Base-by-base conservation (phyloP, 1,284 basidiomycete species). In the Phylloporus sp. region DNA sequence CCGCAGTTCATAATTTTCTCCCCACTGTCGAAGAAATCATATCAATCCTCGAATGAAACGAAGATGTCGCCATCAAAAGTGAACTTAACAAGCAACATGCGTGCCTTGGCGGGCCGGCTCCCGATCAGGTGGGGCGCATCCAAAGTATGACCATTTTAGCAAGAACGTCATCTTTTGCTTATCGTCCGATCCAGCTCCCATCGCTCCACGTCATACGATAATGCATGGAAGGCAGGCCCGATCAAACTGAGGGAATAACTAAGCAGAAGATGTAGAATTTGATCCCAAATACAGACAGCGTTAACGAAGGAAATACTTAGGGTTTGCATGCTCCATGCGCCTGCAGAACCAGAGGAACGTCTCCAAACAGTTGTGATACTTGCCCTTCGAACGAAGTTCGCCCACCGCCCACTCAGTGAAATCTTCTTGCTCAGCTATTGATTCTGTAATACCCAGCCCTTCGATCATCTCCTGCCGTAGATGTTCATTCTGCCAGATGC, bases 61-160 rank as follows among this genome's bases (percentile, higher is more conserved):
- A 96, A 75, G 79, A 82, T 24, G 76, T 78, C 15, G 69, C 70
- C 1, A 77, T 89, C 53, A 82, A 83, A 58, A 84, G 77, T 64
- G 94, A 97, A 72, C 83, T 96, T 40, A 85, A 89, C 34, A 92
- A 86, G 67, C 86, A 93, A 18, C 82, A 94, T 47, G 90, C 83
- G 67, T 84, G 96, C 31, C 80, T 98, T 15, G 84, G 85, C 13
- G 91, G 90, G 1, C 82, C 87, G 13, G 79, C 85, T n/a, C 86
- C 86, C 11, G 88, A 91, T 58, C 82, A 90, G 55, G 5, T 86
- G 84, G 79, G 74, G 78, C 24, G 66, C 73, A 28, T 94, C 92
- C 12, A 80, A 81, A 77, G 92, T 90, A 70, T 46, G 76, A 51
- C 26, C 56, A 44, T 1, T 47, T 60, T 39, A 28, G 42, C 6